These are phyloP conservation scores for Heimioporus sp. DNA, from an alignment of 768 basidiomycete genomes.

Conservation along the genomic window DNA sequence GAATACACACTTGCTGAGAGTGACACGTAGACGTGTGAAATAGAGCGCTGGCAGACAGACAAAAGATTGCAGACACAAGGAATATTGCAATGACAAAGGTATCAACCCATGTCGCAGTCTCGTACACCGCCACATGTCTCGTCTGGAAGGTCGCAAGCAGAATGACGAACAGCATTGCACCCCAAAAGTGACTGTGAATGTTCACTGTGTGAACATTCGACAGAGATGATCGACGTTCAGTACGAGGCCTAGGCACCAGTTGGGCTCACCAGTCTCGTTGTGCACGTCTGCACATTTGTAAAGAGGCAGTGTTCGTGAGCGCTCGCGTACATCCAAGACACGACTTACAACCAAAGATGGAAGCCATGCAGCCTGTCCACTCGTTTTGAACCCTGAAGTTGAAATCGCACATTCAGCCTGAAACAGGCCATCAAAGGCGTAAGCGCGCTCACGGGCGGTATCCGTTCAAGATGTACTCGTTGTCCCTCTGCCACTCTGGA, in stretches of 20 bases:
- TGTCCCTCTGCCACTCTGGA: slow-evolving; percentile 70
- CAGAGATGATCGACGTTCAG: slow-evolving; percentile 2
- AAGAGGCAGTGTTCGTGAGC: slow-evolving; percentile 17
- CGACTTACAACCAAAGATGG: slow-evolving; percentile 65
- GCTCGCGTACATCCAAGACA: background rate
- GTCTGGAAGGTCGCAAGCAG: slow-evolving; percentile 53
- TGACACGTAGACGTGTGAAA: slow-evolving; percentile 77
- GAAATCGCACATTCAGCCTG: slow-evolving; percentile 1
- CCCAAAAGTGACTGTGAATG: slow-evolving; percentile 80
- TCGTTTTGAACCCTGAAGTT: slow-evolving; percentile 50
- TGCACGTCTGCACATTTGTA: slow-evolving; percentile 54
- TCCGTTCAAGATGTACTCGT: slow-evolving; percentile 67
- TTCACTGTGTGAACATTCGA: slow-evolving; percentile 54
- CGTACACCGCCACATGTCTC: slow-evolving; percentile 49
- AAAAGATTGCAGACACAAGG: slow-evolving; percentile 67
- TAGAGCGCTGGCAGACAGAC: slow-evolving; percentile 66
- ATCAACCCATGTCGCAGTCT: slow-evolving; percentile 60
- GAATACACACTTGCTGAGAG: slow-evolving; percentile 55
- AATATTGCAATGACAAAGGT: slow-evolving; percentile 60
- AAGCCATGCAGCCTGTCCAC: slow-evolving; percentile 61
- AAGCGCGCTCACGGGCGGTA: slow-evolving; percentile 56
- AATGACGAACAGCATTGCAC: slow-evolving; percentile 57
- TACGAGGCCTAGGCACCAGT: background rate
- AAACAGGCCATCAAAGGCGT: slow-evolving; percentile 4
- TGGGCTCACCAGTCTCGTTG: slow-evolving; percentile 65